Evolutionary conservation across 2,329 filamentous ascomycete species (phyloP), one percentile per base, ranked within the genome.

Genomic region (Beauveria sp.): DNA sequence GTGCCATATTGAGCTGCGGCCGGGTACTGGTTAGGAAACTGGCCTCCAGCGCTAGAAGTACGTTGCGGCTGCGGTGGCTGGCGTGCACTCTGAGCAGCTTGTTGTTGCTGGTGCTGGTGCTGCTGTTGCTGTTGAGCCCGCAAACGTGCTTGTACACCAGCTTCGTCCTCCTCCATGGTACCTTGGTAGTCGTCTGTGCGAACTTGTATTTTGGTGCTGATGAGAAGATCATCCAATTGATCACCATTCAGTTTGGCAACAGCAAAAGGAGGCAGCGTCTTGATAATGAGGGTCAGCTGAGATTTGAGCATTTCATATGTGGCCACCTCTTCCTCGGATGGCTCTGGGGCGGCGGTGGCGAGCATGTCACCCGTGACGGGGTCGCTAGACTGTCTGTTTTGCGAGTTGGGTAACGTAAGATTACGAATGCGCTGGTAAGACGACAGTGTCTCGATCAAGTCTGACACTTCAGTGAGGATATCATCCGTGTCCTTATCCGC

Each of bases 171-270:
- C 67, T 96, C 91, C 84, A 96, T 87, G 4, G 88, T 84, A 5
- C 92, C 92, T 64, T 83, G 84, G 71, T 90, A 90, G 68, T 91
- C 85, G 56, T 88, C 85, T 7, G 82, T 85, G 63, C 89, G 84
- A 52, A 96, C 79, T 62, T 91, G 76, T 22, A 96, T 82, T 70
- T 86, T 91, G 51, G 86, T 90, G 75, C 88, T 93, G 70, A 96
- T 88, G 64, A 90, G 87, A 53, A 96, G 78, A 62, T 92, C 89
- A 34, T 87, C 88, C n/a, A 96, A 76, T 71, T 92, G 89, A 70
- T 96, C 89, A 10, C 91, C 91, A 67, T 96, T 88, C 63, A 96
- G 78, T 68, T 94, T 93, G 6, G 92, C 87, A 26, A 96, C 89
- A 1, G 89, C 90, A 70, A 91, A 94, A 1, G 92, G 92, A 1